phyloP scores from a whole-genome alignment of 495 filamentous ascomycete species.

The Penicillium robsamsonii region DNA sequence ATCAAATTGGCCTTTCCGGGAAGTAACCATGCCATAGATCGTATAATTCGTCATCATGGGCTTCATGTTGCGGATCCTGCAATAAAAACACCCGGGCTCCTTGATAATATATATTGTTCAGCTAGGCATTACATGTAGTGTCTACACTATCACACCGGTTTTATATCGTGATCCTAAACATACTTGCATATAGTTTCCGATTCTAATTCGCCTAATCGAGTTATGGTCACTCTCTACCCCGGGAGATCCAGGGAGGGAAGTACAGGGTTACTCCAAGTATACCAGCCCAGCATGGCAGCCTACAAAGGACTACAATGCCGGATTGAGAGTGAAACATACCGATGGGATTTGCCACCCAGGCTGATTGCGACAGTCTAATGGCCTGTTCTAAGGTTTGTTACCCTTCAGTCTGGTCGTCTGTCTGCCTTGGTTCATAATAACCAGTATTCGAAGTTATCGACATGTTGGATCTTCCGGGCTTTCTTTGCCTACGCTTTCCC shows the following conservation, averaged over 20 bases:
- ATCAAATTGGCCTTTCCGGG: constrained; percentile 3
- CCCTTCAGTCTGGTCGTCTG: background rate
- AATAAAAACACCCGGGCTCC: background rate
- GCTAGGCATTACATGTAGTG: background rate
- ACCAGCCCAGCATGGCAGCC: background rate
- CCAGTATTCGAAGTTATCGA: background rate
- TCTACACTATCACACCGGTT: background rate
- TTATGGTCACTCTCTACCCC: background rate
- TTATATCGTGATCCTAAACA: background rate
- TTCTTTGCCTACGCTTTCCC: background rate
- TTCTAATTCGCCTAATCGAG: background rate
- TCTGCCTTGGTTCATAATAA: background rate
- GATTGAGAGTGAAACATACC: background rate
- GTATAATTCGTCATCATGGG: background rate
- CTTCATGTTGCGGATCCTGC: background rate
- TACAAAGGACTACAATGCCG: background rate
- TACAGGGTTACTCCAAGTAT: background rate
- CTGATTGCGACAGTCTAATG: background rate
- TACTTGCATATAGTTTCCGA: background rate
- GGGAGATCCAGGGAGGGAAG: background rate
- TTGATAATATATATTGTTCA: background rate
- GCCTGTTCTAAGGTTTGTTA: background rate
- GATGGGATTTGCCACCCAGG: background rate
- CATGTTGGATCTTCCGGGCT: background rate
- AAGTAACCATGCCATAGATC: background rate